Base-by-base conservation (phyloP, 441 rosid genomes). In the Macaranga tanarius region DNA sequence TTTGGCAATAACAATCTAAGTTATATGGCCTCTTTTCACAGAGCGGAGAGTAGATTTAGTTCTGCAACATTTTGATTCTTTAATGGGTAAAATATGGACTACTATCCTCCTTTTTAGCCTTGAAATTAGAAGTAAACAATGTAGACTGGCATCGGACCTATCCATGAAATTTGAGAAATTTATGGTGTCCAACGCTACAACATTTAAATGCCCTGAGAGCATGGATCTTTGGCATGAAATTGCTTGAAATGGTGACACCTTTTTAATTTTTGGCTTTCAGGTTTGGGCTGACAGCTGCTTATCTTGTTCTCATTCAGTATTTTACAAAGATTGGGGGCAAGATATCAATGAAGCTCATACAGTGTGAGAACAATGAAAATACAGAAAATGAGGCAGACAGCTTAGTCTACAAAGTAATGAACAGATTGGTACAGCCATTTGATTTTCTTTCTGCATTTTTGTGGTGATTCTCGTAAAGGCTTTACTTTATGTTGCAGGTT, bases 391-490 rank as follows among this genome's bases (percentile, higher is more conserved):
- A 83, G 73, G 97, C 96, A 34, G 90, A 91, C 79, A 92, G 97
- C 85, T 87, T 95, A 78, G 89, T 92, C 50, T 92, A 95, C 88
- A 95, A 95, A 83, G 99, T 92, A 84, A 77, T 42, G 60, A 73
- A 52, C 75, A 57, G 73, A 78, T 54, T 74, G 15, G 12, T 61
- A 25, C 58, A 66, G 58, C 22, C 47, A 25, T 73, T 73, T 52
- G 57, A 1, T 75, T 78, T 57, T 69, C 51, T 47, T 74, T 65
- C 23, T 44, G n/a, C 45, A 34, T 48, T 23, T 31, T 7, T 44
- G 22, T 23, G 69, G 65, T 66, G 73, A 54, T 44, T 60, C 55
- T 22, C 52, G 45, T 62, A 31, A 78, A 73, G 17, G 2, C 48
- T 75, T 71, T 42, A 23, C 19, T 78, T 65, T 70, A 15, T 63